phyloP scores from a whole-genome alignment of 148 eudicot genomes.

The Camellia japonica region DNA sequence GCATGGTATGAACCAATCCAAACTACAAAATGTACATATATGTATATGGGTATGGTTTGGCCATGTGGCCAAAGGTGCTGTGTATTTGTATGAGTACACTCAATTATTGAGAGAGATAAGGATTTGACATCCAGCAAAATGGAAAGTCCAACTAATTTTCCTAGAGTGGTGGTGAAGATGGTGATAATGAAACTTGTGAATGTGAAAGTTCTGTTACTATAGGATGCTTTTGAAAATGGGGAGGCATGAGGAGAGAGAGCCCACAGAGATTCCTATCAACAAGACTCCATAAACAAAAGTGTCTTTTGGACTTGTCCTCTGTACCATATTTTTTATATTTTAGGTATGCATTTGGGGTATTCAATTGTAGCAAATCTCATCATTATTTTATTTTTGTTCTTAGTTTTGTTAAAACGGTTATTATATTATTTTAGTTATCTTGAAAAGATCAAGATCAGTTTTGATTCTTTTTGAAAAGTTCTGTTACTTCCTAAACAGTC shows the following conservation, averaged over 20 bases:
- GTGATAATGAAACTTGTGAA: not conserved
- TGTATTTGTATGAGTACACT: not conserved
- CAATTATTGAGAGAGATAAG: not conserved
- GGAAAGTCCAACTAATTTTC: not conserved
- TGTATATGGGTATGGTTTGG: not conserved
- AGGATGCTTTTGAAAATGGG: not conserved
- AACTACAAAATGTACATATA: not conserved
- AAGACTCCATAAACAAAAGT: not conserved
- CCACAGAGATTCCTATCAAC: slow-evolving; percentile 12
- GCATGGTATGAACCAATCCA: not conserved
- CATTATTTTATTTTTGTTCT: not conserved
- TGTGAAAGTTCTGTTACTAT: not conserved
- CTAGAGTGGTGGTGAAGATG: not conserved
- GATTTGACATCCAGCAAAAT: not conserved
- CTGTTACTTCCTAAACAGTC: not conserved
- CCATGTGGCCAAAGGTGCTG: not conserved
- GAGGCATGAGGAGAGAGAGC: not conserved
- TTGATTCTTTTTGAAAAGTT: not conserved
- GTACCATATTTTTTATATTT: too few relatives aligned
- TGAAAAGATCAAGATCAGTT: not conserved
- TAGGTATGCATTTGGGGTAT: not conserved
- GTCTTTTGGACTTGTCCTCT: slow-evolving; percentile 8
- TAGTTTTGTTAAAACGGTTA: too few relatives aligned
- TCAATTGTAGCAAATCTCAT: not conserved
- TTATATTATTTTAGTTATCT: not conserved